Evolutionary conservation across 2,329 filamentous ascomycete species (phyloP).

Genomic region (Blastomyces parvus): DNA sequence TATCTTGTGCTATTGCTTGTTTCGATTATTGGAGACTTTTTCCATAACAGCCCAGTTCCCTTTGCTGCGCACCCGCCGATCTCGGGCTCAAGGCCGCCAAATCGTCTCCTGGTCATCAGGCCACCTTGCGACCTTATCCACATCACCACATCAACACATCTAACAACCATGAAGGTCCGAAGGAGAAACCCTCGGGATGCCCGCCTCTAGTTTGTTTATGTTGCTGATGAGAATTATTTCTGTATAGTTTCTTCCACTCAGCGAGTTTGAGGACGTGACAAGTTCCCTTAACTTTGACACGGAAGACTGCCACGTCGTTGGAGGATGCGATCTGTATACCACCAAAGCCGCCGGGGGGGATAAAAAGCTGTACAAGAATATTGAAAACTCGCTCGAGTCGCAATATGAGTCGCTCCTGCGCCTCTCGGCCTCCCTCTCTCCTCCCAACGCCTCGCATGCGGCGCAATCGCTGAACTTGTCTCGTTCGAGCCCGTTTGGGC

Average conservation of each 20-base stretch:
- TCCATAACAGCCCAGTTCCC: neutral
- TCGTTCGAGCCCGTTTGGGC: constrained; percentile 83
- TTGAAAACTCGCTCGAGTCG: constrained; percentile 81
- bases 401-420: constrained; percentile 83
- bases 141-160: constrained; percentile 4
- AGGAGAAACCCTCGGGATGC: constrained; percentile 1
- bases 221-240: constrained; percentile 1
- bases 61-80: neutral
- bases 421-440: constrained; percentile 77
- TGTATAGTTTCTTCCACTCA: constrained; percentile 76
- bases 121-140: neutral
- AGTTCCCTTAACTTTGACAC: constrained; percentile 94
- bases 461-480: constrained; percentile 62
- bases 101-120: neutral
- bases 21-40: neutral
- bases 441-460: constrained; percentile 64
- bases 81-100: neutral
- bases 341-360: constrained; percentile 92
- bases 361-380: constrained; percentile 94
- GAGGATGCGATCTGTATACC: constrained; percentile 92
- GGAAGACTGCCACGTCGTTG: constrained; percentile 80
- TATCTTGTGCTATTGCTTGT: neutral
- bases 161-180: constrained; percentile 22
- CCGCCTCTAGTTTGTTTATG: neutral
- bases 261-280: constrained; percentile 83